phyloP scores from a whole-genome alignment of 208 protist species.

The Crithidia acanthocephali region DNA sequence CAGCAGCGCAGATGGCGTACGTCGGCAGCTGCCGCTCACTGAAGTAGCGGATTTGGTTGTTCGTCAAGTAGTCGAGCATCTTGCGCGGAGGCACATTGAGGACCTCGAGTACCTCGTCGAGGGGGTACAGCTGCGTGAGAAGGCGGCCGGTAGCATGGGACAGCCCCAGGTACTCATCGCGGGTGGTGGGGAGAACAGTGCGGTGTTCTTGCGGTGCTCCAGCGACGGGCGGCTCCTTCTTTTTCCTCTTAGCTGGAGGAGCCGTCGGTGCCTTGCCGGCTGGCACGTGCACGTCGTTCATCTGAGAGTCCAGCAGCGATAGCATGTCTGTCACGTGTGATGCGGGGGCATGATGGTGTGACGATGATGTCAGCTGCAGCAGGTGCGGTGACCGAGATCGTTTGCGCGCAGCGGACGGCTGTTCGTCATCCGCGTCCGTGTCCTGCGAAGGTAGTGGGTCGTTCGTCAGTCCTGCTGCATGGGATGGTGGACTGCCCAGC shows the following conservation, averaged over 20 bases:
- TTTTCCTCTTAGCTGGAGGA: not conserved
- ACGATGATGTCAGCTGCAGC: not conserved
- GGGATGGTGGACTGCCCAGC: not conserved
- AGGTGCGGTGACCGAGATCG: constrained; percentile 6
- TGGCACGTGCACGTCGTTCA: not conserved
- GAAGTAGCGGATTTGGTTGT: constrained; percentile 82
- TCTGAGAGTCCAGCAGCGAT: constrained; percentile 19
- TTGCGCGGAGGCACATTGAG: constrained; percentile 71
- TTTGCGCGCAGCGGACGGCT: not conserved
- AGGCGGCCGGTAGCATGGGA: constrained; percentile 80
- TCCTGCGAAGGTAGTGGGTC: not conserved
- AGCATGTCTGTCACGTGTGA: constrained; percentile 12
- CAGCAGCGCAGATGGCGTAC: constrained; percentile 56
- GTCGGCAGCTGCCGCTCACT: constrained; percentile 45
- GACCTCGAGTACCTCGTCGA: constrained; percentile 46
- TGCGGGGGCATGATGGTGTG: not conserved
- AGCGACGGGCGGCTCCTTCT: not conserved
- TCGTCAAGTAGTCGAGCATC: constrained; percentile 72
- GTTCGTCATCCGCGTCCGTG: not conserved
- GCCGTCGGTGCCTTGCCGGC: too few relatives aligned
- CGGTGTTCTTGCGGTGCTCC: not conserved
- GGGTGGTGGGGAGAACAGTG: constrained; percentile 31
- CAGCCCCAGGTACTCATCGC: constrained; percentile 80
- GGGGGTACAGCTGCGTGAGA: constrained; percentile 79
- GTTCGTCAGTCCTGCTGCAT: not conserved